These are phyloP conservation scores for Scleroderma bovista DNA, from an alignment of 768 basidiomycete genomes.

Conservation along the genomic window DNA sequence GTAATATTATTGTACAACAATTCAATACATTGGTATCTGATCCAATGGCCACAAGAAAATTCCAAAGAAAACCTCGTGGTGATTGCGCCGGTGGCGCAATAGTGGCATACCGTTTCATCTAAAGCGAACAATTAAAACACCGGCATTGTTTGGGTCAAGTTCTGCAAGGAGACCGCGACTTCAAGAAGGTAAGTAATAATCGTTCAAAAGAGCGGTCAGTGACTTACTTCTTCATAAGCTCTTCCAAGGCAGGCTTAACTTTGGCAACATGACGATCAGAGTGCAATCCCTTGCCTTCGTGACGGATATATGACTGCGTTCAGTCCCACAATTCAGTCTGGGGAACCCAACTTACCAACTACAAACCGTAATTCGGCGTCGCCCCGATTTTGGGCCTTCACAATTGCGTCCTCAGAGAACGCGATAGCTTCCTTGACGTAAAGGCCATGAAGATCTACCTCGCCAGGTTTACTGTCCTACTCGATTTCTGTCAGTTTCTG, in stretches of 20 bases:
- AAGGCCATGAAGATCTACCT: slow-evolving; percentile 86
- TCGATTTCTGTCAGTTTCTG: background rate
- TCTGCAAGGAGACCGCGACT: slow-evolving; percentile 68
- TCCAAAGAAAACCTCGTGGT: background rate
- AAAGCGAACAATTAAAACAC: slow-evolving; percentile 65
- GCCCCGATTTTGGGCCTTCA: slow-evolving; percentile 58
- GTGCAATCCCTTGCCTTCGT: slow-evolving; percentile 73
- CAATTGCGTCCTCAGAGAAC: slow-evolving; percentile 64
- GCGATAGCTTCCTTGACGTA: slow-evolving; percentile 91
- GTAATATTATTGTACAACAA: background rate
- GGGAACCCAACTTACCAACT: slow-evolving; percentile 56
- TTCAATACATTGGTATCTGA: too few species aligned
- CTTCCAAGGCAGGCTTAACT: slow-evolving; percentile 82
- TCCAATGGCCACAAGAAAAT: background rate
- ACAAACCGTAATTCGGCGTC: slow-evolving; percentile 70
- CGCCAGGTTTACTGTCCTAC: slow-evolving; percentile 63
- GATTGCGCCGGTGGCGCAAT: background rate
- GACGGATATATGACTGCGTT: background rate
- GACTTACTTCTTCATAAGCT: slow-evolving; percentile 69
- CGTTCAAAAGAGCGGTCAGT: background rate
- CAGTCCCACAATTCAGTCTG: background rate
- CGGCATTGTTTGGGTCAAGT: slow-evolving; percentile 71
- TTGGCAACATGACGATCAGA: slow-evolving; percentile 67
- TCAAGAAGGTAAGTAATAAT: background rate
- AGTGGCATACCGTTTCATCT: background rate